Evolutionary conservation across 805 yeast genomes (phyloP), one percentile per base, ranked within the genome.

Genomic region (Phaffomyces thermotolerans): DNA sequence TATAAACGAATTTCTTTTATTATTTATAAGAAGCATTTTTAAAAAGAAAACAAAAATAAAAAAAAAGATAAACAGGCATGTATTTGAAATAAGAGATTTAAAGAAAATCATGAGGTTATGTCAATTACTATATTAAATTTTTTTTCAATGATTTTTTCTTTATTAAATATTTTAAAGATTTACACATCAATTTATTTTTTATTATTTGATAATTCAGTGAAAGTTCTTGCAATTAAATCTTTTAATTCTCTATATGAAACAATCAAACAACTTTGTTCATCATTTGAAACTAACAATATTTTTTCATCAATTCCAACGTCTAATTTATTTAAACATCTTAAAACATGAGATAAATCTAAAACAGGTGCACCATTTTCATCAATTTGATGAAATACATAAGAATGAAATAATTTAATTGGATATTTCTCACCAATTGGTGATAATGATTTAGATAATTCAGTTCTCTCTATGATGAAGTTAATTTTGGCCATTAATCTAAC

Each of bases 271-370:
- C 78, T 82, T 67, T 80, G 81, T 58, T 88, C 95, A 60, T 90
- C 96, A 10, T 83, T 76, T 30, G 93, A 81, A 1, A 88, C 87
- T 41, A 93, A 71, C 59, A 90, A 67, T 14, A 93, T 64, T 52
- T 77, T 79, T 63, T 93, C 99, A 41, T 86, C 89, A 30, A 83
- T 73, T 1, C 97, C 98, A 6, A 91, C 95, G 59, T 93, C 99
- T 51, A 93, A 68, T 63, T 91, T 93, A 65, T 91, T 91, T 56
- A 93, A 67, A 54, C 84, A 77, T 40, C 78, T 69, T 47, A 93
- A 66, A 6, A 89, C 90, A 60, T 88, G 88, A 1, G 89, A 81
- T 53, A 93, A 68, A 62, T 93, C 96, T 45, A 88, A 66, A 2
- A 80, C 76, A 3, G 95, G 89, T 53, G 74, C 73, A 13, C 96